Evolutionary conservation across 345 rosid species (phyloP), one percentile per base, ranked within the genome.

Genomic region (Cardamine chenopodiifolia): DNA sequence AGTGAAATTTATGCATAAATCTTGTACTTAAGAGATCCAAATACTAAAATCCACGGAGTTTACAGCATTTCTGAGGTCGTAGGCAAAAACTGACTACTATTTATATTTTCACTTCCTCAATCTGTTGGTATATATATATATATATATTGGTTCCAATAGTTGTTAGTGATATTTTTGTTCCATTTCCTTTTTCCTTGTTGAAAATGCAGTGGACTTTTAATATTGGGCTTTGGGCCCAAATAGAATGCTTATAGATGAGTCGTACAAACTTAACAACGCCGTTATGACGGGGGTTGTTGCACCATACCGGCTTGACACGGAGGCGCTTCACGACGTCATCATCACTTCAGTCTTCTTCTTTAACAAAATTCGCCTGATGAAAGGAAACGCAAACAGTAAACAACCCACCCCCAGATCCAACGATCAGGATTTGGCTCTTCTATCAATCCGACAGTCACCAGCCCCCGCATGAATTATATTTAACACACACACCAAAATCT

Each of bases 271-370:
- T 10, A 2, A 18, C 8, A 15, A 66, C 44, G 45, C 19, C 47
- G 70, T 65, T 14, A 13, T 6, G 14, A 37, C 12, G 12, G 58
- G 28, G 42, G 49, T 71, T 48, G 67, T 48, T 71, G 60, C 66
- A 60, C 75, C 75, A 23, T 61, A 71, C 59, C 60, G 60, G 28
- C 39, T 25, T 49, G 61, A 56, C 47, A 60, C 50, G 34, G 39
- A 63, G 25, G 11, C 25, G 55, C 68, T 26, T 37, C 29, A 31
- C 18, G 42, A 42, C 45, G 55, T 57, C 74, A 32, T 31, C 56
- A 29, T 44, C 53, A 66, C 40, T 62, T 9, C 4, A 23, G 11
- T 62, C 12, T 29, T 15, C 40, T 34, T 34, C 37, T 40, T 40
- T 13, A 11, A 13, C 45, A 40, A 40, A 42, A 45, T 58, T 58